Evolutionary conservation across 2,329 filamentous ascomycete genomes (phyloP).

Genomic region (Diatrype stigma): DNA sequence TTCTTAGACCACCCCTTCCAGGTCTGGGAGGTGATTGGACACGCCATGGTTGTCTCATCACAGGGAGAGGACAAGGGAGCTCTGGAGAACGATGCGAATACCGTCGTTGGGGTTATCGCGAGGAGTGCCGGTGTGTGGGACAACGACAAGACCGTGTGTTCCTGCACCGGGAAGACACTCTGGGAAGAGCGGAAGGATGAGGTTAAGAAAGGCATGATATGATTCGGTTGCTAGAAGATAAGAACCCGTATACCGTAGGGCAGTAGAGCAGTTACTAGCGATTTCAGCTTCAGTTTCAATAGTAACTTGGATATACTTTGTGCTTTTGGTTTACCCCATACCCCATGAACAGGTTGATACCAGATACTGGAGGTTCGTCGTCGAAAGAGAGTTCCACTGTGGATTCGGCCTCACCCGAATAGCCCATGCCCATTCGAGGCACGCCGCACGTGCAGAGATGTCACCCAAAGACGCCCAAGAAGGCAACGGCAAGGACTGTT

Average conservation of each 20-base stretch:
- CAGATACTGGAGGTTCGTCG: not conserved
- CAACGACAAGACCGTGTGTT: slow-evolving; percentile 97
- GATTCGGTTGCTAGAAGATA: slow-evolving; percentile 25
- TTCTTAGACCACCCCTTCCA: slow-evolving; percentile 81
- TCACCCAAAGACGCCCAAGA: not conserved
- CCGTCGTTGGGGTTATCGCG: slow-evolving; percentile 88
- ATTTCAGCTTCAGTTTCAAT: no score
- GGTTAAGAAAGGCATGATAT: slow-evolving; percentile 85
- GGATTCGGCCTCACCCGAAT: not conserved
- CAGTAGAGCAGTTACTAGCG: no score
- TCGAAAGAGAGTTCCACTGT: not conserved
- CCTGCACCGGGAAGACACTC: slow-evolving; percentile 94
- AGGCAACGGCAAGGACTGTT: not conserved
- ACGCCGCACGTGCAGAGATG: not conserved
- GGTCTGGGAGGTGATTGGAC: slow-evolving; percentile 94
- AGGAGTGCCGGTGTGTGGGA: slow-evolving; percentile 98
- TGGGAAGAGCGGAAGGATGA: slow-evolving; percentile 96
- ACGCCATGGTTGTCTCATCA: slow-evolving; percentile 79
- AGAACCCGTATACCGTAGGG: slow-evolving; percentile 2
- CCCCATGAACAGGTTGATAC: slow-evolving; percentile 3
- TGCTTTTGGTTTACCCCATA: slow-evolving; percentile 5
- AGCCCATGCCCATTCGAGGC: not conserved
- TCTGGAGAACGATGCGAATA: slow-evolving; percentile 73
- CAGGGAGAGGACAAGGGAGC: slow-evolving; percentile 56
- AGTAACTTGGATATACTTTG: not conserved